phyloP scores from a whole-genome alignment of 2,329 filamentous ascomycete genomes.

The Chrysosporium queenslandicum region DNA sequence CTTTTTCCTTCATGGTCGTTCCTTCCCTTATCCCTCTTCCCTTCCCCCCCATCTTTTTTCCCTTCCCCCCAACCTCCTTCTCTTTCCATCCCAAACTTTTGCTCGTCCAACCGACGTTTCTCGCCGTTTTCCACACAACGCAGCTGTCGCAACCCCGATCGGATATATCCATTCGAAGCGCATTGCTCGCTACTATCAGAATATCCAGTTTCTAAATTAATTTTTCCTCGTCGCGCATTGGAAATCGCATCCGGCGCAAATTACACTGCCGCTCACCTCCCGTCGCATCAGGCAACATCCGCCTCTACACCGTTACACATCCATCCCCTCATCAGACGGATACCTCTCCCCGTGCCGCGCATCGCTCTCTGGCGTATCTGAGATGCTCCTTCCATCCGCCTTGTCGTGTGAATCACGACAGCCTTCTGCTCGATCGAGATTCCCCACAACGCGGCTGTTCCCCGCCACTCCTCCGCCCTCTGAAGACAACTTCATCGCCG shows the following conservation, averaged over 20 bases:
- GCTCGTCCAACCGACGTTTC: background rate
- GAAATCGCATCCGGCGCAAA: slow-evolving; percentile 14
- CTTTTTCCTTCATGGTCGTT: background rate
- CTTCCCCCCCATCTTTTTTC: slow-evolving; percentile 3
- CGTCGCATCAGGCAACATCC: slow-evolving; percentile 12
- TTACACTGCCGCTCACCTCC: background rate
- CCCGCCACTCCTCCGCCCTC: slow-evolving; percentile 32
- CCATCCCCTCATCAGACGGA: background rate
- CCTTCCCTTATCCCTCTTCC: background rate
- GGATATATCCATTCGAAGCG: slow-evolving; percentile 9
- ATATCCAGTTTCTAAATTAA: slow-evolving; percentile 1
- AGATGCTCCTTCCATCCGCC: slow-evolving; percentile 40
- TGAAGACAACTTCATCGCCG: slow-evolving; percentile 26
- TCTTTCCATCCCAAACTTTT: slow-evolving; percentile 3
- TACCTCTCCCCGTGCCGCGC: background rate
- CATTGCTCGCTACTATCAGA: background rate
- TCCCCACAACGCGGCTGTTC: slow-evolving; percentile 29
- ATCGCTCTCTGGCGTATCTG: background rate
- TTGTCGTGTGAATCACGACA: slow-evolving; percentile 37
- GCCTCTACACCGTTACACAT: background rate
- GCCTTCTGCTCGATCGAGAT: slow-evolving; percentile 26
- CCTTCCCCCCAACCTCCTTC: slow-evolving; percentile 2
- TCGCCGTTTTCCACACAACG: background rate
- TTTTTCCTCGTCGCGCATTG: background rate
- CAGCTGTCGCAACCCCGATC: slow-evolving; percentile 15